Evolutionary conservation across 2,329 filamentous ascomycete genomes (phyloP).

Genomic region (Hypoxylon sp.): DNA sequence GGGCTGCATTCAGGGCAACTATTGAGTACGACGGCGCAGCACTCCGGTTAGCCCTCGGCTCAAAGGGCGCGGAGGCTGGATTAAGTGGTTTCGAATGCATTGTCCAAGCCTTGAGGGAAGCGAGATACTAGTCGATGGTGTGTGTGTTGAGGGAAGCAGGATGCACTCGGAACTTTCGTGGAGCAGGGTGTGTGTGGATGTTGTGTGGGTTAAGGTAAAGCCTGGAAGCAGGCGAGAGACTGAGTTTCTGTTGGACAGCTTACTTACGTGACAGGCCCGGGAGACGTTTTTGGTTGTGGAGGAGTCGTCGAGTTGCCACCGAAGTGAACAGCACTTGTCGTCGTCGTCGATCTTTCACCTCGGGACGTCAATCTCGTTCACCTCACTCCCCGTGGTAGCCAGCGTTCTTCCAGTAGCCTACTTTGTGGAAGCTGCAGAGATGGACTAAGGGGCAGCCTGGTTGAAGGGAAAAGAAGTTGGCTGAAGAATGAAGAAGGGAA

Average conservation of each 20-base stretch:
- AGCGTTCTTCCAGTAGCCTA: not conserved
- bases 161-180: not conserved
- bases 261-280: not conserved
- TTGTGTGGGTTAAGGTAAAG: not conserved
- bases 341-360: not conserved
- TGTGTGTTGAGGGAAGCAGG: not conserved
- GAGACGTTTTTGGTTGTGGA: not conserved
- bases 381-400: not conserved
- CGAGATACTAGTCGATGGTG: not conserved
- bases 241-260: not conserved
- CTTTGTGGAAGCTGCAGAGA: not conserved
- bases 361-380: not conserved
- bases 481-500: slow-evolving; percentile 1
- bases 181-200: not conserved
- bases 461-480: not conserved
- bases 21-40: not conserved
- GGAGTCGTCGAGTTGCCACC: not conserved
- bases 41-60: not conserved
- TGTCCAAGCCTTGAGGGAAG: not conserved
- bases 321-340: not conserved
- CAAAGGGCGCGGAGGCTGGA: not conserved
- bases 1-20: not conserved
- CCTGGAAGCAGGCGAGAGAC: not conserved
- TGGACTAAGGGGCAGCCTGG: not conserved
- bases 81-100: not conserved